These are phyloP conservation scores for Yarrowia divulgata DNA, from an alignment of 805 yeast species.

Conservation along the genomic window DNA sequence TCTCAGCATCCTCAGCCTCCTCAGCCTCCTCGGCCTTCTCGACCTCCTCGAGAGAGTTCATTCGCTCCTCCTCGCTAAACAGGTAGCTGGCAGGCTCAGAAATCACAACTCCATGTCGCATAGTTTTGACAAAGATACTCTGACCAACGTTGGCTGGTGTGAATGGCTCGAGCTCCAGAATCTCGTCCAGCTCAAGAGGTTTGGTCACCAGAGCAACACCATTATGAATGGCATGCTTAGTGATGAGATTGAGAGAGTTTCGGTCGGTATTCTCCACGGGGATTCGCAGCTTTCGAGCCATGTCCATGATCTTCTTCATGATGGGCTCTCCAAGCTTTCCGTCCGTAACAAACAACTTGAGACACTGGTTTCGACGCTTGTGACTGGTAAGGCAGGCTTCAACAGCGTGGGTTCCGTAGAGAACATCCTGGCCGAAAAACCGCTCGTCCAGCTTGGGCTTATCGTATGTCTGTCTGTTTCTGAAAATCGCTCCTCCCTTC, in stretches of 20 bases:
- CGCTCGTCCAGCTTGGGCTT: slow-evolving; percentile 26
- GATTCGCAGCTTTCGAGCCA: slow-evolving; percentile 55
- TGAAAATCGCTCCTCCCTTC: slow-evolving; percentile 18
- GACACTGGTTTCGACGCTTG: slow-evolving; percentile 37
- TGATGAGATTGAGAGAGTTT: slow-evolving; percentile 63
- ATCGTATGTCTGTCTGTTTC: slow-evolving; percentile 32
- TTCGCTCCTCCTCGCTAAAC: slow-evolving; percentile 41
- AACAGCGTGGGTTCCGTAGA: slow-evolving; percentile 38
- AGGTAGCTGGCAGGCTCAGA: slow-evolving; percentile 33
- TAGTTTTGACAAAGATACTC: slow-evolving; percentile 26
- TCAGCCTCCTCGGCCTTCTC: not conserved
- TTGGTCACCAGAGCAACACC: slow-evolving; percentile 76
- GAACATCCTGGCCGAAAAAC: slow-evolving; percentile 33
- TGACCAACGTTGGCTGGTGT: slow-evolving; percentile 15
- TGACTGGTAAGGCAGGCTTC: slow-evolving; percentile 19
- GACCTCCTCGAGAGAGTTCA: slow-evolving; percentile 39
- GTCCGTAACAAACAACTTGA: not conserved
- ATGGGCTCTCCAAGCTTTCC: not conserved
- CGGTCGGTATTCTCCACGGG: slow-evolving; percentile 51
- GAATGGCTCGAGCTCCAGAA: slow-evolving; percentile 49
- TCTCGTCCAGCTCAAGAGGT: slow-evolving; percentile 54
- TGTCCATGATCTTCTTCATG: slow-evolving; percentile 53
- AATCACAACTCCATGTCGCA: slow-evolving; percentile 28
- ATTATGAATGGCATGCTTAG: slow-evolving; percentile 78
- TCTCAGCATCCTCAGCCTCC: not conserved